Evolutionary conservation across 2,329 filamentous ascomycete species (phyloP), one percentile per base, ranked within the genome.

Genomic region (Fusarium torreyae): DNA sequence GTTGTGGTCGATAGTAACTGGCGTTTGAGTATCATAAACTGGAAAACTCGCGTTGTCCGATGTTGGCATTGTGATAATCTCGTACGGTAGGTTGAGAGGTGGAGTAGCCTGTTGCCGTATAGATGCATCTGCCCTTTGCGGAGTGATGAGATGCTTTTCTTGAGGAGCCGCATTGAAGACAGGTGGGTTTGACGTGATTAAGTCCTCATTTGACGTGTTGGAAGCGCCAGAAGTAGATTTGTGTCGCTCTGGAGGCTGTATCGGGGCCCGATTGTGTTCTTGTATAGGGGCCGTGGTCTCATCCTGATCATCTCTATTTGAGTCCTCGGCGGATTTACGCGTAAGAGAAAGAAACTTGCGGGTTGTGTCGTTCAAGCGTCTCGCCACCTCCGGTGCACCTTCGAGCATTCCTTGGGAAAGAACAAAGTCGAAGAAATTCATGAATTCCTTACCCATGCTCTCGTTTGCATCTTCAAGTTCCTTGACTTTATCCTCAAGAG

Each of bases 401-500:
- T 88, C 82, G 9, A 91, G 78, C 20, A 92, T 74, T n/a, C 89
- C 88, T 57, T 87, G 84, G 33, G 81, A 78, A 22, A 89, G 75
- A 4, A 88, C 86, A 39, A 86, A 86, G 67, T 92, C 87, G 66
- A 92, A 88, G 24, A 95, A 86, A 33, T 83, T 84, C 69, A 89
- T 82, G 71, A 97, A 94, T 0, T 89, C 87, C 52, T 85, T 88
- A 79, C 88, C 91, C 89, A 97, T 93, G 71, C 91, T 87, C 57
- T 92, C 87, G 63, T 94, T 91, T 22, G 87, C 88, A 15, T 85
- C 84, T 61, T 91, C 87, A n/a, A 97, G 86, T 24, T 88, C 85
- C 55, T 89, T 83, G 26, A 95, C 92, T 64, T 90, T 86, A 55
- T 88, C 86, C 75, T 94, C 91, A 13, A 97, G 84, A 1, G 88